These are phyloP conservation scores for Trichophyton rubrum DNA, from an alignment of 2,329 filamentous ascomycete genomes.

Conservation along the genomic window DNA sequence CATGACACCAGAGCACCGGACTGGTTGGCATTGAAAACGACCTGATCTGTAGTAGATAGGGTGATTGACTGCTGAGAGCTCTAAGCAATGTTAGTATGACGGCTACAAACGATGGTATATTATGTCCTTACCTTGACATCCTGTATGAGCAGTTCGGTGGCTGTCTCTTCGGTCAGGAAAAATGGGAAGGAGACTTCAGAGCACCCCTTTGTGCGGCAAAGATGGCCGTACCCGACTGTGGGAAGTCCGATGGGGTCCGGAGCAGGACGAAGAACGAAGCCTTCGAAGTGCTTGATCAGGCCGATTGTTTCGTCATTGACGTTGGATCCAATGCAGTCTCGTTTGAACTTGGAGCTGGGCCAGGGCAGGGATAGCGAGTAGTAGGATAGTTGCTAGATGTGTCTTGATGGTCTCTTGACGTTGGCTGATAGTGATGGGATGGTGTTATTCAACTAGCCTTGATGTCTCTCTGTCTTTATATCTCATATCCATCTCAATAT, in stretches of 20 bases:
- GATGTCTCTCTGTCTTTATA: background rate
- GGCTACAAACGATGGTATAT: too few species aligned
- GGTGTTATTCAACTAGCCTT: too few species aligned
- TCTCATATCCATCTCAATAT: background rate
- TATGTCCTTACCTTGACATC: background rate
- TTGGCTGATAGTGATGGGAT: too few species aligned
- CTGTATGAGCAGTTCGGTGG: background rate
- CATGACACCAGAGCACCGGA: slow-evolving; percentile 42
- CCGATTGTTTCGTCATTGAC: slow-evolving; percentile 25
- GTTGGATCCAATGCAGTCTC: slow-evolving; percentile 14
- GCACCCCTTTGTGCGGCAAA: slow-evolving; percentile 26
- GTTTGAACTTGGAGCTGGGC: background rate
- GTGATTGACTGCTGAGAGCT: slow-evolving; percentile 17
- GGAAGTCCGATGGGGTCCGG: slow-evolving; percentile 36
- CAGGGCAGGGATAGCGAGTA: background rate
- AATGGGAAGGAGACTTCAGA: background rate
- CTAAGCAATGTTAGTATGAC: background rate
- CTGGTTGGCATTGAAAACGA: slow-evolving; percentile 39
- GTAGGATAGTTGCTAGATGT: background rate
- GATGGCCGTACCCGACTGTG: slow-evolving; percentile 41
- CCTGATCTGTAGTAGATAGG: slow-evolving; percentile 19
- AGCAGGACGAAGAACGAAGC: slow-evolving; percentile 20
- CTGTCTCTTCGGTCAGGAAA: background rate
- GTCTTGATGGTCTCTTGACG: too few species aligned
- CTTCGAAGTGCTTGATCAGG: slow-evolving; percentile 30